A percentile compares a stretch with the other conserved stretches of the same genome.
Evolutionary conservation across 2,329 filamentous ascomycete genomes (phyloP).

Genomic region (Arthrobotrys iridis): DNA sequence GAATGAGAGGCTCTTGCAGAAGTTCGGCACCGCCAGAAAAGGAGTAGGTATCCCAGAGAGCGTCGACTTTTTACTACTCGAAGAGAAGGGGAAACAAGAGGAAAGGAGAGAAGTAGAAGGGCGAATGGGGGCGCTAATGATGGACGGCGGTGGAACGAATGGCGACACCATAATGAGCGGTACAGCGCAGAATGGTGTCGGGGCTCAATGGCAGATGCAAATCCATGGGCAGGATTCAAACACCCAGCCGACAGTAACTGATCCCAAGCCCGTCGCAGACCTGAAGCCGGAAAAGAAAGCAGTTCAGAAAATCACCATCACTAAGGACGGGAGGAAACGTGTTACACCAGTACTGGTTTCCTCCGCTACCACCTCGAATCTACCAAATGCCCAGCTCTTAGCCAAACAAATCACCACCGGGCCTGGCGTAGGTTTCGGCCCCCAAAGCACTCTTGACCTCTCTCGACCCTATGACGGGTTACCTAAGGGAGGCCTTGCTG

Average conservation of each 20-base stretch:
- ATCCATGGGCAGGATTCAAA: conserved; percentile 48
- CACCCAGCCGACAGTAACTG: conserved; percentile 17
- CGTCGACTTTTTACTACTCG: conserved; percentile 84
- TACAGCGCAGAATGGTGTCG: conserved; percentile 61
- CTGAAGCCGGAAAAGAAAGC: conserved; percentile 62
- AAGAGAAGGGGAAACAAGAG: conserved; percentile 90
- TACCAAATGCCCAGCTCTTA: conserved; percentile 58
- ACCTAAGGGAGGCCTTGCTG: conserved; percentile 85
- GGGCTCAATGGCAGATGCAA: conserved; percentile 59
- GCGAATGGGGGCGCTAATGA: conserved; percentile 97
- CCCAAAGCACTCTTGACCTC: conserved; percentile 85
- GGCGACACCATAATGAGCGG: conserved; percentile 67
- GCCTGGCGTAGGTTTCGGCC: conserved; percentile 60
- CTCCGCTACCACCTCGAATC: conserved; percentile 63
- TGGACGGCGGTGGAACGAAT: conserved; percentile 66
- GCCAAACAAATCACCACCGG: conserved; percentile 55
- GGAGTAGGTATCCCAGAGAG: conserved; percentile 92
- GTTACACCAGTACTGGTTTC: conserved; percentile 92
- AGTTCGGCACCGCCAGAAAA: conserved; percentile 87
- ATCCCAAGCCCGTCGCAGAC: conserved; percentile 24
- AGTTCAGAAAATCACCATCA: conserved; percentile 86
- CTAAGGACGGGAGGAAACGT: conserved; percentile 95
- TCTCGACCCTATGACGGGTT: conserved; percentile 94
- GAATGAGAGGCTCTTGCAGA: conserved; percentile 90
- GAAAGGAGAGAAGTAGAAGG: conserved; percentile 91